Conservation (phyloP, 2,329 filamentous ascomycete species). For the Fusarium sp. region DNA sequence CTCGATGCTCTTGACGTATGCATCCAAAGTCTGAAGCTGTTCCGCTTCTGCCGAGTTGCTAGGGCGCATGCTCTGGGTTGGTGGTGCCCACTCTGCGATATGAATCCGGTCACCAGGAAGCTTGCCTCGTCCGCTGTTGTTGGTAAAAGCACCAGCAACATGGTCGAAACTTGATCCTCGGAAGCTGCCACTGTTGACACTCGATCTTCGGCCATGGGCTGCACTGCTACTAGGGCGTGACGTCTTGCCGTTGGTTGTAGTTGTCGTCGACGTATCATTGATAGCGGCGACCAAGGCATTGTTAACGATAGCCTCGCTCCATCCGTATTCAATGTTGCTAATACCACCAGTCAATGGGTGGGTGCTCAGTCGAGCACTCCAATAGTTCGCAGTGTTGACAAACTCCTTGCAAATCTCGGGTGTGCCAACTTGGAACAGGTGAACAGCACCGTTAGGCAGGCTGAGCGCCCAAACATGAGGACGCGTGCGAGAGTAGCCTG, state of each 20-base stretch:
- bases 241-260: slow-evolving; percentile 49
- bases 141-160: slow-evolving; percentile 61
- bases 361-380: slow-evolving; percentile 94
- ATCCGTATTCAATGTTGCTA: slow-evolving; percentile 97
- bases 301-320: slow-evolving; percentile 86
- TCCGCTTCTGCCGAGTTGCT: slow-evolving; percentile 83
- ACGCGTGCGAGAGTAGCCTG: slow-evolving; percentile 90
- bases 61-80: slow-evolving; percentile 89
- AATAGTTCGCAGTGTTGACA: slow-evolving; percentile 95
- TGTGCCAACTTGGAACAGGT: slow-evolving; percentile 98
- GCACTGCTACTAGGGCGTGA: slow-evolving; percentile 66
- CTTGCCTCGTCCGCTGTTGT: slow-evolving; percentile 65
- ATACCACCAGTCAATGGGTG: slow-evolving; percentile 93
- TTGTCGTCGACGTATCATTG: slow-evolving; percentile 58
- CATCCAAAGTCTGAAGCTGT: slow-evolving; percentile 79
- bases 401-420: slow-evolving; percentile 96
- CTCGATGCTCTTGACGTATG: slow-evolving; percentile 88
- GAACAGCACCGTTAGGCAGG: slow-evolving; percentile 91
- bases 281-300: slow-evolving; percentile 66
- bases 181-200: slow-evolving; percentile 64
- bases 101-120: slow-evolving; percentile 86
- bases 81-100: slow-evolving; percentile 90
- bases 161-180: slow-evolving; percentile 74
- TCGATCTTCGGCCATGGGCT: slow-evolving; percentile 55
- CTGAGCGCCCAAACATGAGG: slow-evolving; percentile 96